Percentiles rank a stretch among this genome's conserved stretches.
These are phyloP conservation scores for Alternaria arborescens DNA, from an alignment of 2,329 filamentous ascomycete genomes.

Conservation along the genomic window DNA sequence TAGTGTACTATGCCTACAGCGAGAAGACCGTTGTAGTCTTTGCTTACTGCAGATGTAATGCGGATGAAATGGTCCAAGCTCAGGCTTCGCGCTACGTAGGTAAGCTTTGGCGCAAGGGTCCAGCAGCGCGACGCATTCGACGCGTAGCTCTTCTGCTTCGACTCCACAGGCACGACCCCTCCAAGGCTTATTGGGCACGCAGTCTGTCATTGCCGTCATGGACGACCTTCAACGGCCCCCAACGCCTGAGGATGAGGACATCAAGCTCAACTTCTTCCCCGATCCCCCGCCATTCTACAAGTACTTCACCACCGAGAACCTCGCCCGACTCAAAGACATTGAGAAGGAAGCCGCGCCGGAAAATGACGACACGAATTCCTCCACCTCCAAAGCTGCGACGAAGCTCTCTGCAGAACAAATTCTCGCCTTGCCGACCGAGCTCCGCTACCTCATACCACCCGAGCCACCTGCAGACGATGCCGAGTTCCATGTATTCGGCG, in stretches of 20 bases:
- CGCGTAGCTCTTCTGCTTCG: not conserved
- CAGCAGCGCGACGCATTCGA: constrained; percentile 5
- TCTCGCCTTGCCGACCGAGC: constrained; percentile 70
- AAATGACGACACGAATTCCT: constrained; percentile 20
- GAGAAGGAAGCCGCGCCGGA: constrained; percentile 49
- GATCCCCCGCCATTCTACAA: constrained; percentile 90
- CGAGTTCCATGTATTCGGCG: constrained; percentile 76
- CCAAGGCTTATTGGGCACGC: not conserved
- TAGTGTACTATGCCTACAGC: not conserved
- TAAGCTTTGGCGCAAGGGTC: constrained; percentile 17
- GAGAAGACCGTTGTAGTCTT: not conserved
- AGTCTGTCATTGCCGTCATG: constrained; percentile 11
- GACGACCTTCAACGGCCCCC: constrained; percentile 24
- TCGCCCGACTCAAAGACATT: constrained; percentile 65
- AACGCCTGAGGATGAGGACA: constrained; percentile 29
- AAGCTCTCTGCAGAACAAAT: constrained; percentile 38
- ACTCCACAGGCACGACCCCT: not conserved
- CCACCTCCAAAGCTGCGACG: not conserved
- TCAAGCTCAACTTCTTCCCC: constrained; percentile 67
- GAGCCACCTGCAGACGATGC: constrained; percentile 73
- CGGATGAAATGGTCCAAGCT: constrained; percentile 9
- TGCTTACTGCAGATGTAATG: not conserved
- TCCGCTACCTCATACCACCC: constrained; percentile 83
- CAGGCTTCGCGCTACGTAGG: not conserved
- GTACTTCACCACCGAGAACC: constrained; percentile 80